A percentile compares a stretch with the other conserved stretches of the same genome.
phyloP scores from a whole-genome alignment of 768 basidiomycete species.

The Lactifluus pinguis region DNA sequence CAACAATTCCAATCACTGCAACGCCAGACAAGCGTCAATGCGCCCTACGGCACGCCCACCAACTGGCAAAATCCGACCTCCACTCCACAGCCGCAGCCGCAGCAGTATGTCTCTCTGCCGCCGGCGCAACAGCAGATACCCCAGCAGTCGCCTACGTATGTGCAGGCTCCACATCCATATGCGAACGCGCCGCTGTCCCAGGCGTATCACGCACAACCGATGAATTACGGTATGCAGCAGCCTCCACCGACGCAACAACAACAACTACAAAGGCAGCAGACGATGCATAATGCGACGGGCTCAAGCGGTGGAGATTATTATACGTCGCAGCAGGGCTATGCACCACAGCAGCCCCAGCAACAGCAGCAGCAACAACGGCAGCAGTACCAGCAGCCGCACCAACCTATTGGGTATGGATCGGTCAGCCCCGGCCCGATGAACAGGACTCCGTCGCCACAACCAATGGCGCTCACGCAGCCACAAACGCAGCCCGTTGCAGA shows the following conservation, averaged over 20 bases:
- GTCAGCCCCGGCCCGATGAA: constrained; percentile 33
- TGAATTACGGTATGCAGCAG: constrained; percentile 5
- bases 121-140: constrained; percentile 13
- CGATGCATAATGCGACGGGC: not conserved
- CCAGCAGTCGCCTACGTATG: constrained; percentile 9
- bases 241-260: constrained; percentile 24
- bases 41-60: not conserved
- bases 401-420: constrained; percentile 28
- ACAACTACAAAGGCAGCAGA: constrained; percentile 8
- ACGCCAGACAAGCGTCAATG: constrained; percentile 11
- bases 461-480: constrained; percentile 22
- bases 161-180: constrained; percentile 12
- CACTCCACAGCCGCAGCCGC: not conserved
- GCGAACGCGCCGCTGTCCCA: constrained; percentile 15
- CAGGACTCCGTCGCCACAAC: constrained; percentile 46
- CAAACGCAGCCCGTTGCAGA: constrained; percentile 12
- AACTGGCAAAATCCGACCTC: constrained; percentile 2
- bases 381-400: constrained; percentile 28
- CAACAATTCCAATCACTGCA: constrained; percentile 19
- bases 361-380: constrained; percentile 15
- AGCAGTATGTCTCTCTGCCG: constrained; percentile 17
- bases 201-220: not conserved
- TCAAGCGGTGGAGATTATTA: constrained; percentile 13
- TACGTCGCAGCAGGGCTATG: constrained; percentile 9
- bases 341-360: constrained; percentile 5